Evolutionary conservation across 2,329 filamentous ascomycete species (phyloP), one percentile per base, ranked within the genome.

Genomic region (Nannizziopsis barbatae): DNA sequence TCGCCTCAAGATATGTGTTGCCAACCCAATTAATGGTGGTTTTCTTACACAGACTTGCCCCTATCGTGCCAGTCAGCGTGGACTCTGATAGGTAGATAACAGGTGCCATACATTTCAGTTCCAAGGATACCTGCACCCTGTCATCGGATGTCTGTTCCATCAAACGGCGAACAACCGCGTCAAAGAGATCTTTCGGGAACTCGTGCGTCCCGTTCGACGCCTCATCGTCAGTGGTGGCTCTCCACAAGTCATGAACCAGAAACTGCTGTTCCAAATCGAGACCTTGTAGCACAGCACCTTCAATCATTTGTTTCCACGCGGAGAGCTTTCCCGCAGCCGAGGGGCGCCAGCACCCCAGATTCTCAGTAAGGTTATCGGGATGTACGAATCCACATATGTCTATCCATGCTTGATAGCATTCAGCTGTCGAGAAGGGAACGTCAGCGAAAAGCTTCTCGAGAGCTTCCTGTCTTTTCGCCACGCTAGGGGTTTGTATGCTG

Each of bases 331-430:
- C 67, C 15, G 60, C 62, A n/a, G 69, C 66, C 42, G 73, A 73
- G 1, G 76, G 76, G 11, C 68, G 62, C 58, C 69, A 72, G 33
- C 66, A 70, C 4, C 49, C 55, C 44, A 36, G 52, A 32, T 50
- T 47, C 3, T 42, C 38, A 4, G 5, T 36, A 11, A 31, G 30
- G 12, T 37, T 36, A 20, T 52, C 62, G 1, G 58, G 57, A 51
- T 65, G 58, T 50, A 77, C 71, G 60, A 79, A 80, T 27, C 72
- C 76, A 55, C 73, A 70, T 10, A 78, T 54, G 36, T 73, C 67
- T 33, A 56, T 58, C 75, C 75, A 80, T 1, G 61, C 73, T 7
- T 53, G 51, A 50, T 73, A 65, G 53, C 75, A 79, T 56, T 79
- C 71, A 5, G 57, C 66, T 12, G 68, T 56, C 14, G 75, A 78